These are phyloP conservation scores for Daldinia bambusicola DNA, from an alignment of 495 filamentous ascomycete species.

Conservation along the genomic window DNA sequence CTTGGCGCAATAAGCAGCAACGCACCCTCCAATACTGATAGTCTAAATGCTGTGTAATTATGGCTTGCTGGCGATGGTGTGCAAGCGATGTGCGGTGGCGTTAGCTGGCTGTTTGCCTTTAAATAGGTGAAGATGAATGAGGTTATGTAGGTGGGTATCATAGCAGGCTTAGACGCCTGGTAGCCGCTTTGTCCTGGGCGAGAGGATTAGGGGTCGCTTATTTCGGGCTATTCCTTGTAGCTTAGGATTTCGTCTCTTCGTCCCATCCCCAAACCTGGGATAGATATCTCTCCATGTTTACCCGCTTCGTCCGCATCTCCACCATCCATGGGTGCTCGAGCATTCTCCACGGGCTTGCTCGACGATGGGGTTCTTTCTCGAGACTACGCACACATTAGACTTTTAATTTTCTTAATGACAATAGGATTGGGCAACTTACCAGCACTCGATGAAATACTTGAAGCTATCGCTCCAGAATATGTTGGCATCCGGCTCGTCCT, in stretches of 20 bases:
- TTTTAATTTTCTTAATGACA: not conserved
- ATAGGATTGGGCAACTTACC: slow-evolving; percentile 69
- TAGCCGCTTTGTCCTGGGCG: not conserved
- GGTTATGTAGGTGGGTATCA: slow-evolving; percentile 22
- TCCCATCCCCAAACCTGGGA: slow-evolving; percentile 97
- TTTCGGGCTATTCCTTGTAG: slow-evolving; percentile 10
- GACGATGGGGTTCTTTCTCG: slow-evolving; percentile 87
- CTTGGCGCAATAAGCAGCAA: slow-evolving; percentile 3
- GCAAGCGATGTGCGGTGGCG: slow-evolving; percentile 13
- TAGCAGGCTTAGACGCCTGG: slow-evolving; percentile 5
- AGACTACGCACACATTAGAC: slow-evolving; percentile 64
- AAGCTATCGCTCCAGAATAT: slow-evolving; percentile 96
- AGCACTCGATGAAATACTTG: slow-evolving; percentile 99
- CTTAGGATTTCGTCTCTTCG: slow-evolving; percentile 47
- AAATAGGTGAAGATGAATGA: slow-evolving; percentile 3
- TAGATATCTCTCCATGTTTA: slow-evolving; percentile 95
- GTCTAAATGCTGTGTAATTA: slow-evolving; percentile 22
- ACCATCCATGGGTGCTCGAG: slow-evolving; percentile 98
- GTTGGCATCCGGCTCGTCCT: slow-evolving; percentile 83
- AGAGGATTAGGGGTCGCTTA: slow-evolving; percentile 6
- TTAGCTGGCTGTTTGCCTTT: not conserved
- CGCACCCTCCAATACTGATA: slow-evolving; percentile 12
- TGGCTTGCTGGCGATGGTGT: slow-evolving; percentile 11
- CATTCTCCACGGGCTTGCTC: slow-evolving; percentile 97
- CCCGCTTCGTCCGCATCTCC: slow-evolving; percentile 93